These are phyloP conservation scores for Mesembryanthemum crystallinum DNA, from an alignment of 148 eudicot species.

Conservation along the genomic window DNA sequence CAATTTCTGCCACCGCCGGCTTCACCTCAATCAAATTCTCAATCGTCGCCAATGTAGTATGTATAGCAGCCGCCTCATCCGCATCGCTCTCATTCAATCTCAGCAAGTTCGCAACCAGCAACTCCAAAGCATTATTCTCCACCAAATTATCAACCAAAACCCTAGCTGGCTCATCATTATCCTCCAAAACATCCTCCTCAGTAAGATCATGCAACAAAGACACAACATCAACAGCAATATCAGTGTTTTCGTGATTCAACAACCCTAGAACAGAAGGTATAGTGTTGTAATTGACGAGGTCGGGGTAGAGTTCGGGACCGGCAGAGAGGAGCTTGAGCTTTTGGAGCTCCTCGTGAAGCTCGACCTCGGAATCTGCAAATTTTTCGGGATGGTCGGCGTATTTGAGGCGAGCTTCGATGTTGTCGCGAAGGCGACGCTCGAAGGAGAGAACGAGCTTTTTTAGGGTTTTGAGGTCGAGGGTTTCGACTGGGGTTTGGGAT, in stretches of 20 bases:
- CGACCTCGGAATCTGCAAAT: conserved; percentile 92
- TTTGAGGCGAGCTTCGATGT: conserved; percentile 88
- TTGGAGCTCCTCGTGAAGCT: conserved; percentile 81
- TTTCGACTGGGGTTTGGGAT: conserved; percentile 57
- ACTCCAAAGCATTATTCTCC: conserved; percentile 78
- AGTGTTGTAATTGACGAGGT: conserved; percentile 53
- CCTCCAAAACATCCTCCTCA: conserved; percentile 80
- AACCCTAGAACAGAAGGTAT: conserved; percentile 63
- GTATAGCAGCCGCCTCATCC: conserved; percentile 68
- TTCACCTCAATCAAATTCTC: conserved; percentile 92
- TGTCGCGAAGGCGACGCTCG: conserved; percentile 91
- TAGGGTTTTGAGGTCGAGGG: conserved; percentile 79
- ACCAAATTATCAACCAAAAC: conserved; percentile 68
- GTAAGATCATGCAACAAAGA: conserved; percentile 71
- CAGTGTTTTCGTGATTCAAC: conserved; percentile 72
- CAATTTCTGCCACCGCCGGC: conserved; percentile 80
- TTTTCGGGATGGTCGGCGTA: conserved; percentile 81
- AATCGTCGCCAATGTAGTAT: conserved; percentile 54
- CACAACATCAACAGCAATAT: conserved; percentile 76
- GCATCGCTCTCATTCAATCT: conserved; percentile 62
- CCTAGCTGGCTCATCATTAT: conserved; percentile 75
- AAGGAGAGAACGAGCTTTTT: conserved; percentile 76
- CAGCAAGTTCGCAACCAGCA: conserved; percentile 67
- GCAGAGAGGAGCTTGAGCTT: conserved; percentile 84
- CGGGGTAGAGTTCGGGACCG: conserved; percentile 82